Conservation (phyloP, 202 grass and related monocot species). For the Bolboschoenoplectus hybrid region DNA sequence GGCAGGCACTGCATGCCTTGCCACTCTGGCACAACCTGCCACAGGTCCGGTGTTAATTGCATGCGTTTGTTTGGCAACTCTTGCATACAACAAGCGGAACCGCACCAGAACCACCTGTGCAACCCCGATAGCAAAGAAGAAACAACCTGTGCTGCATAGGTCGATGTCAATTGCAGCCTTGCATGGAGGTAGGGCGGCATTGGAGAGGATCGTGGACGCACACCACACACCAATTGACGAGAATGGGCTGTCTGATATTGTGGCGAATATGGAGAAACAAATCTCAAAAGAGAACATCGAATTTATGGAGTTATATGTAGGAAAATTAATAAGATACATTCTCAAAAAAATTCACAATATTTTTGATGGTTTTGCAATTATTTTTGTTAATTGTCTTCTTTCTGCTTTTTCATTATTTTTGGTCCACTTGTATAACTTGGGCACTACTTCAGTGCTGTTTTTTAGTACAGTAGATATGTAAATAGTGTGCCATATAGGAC, state of each 20-base stretch:
- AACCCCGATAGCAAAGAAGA: neutral
- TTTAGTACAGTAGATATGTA: neutral
- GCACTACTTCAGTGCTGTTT: neutral
- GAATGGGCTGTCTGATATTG: neutral
- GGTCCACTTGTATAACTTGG: neutral
- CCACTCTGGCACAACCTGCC: neutral
- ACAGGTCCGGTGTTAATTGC: conserved; percentile 14
- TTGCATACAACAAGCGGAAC: conserved; percentile 27
- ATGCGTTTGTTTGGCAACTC: conserved; percentile 20
- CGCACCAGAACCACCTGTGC: no score
- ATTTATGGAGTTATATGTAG: conserved; percentile 13
- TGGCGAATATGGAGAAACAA: neutral
- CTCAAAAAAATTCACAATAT: neutral
- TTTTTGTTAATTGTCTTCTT: neutral
- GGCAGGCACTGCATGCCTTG: conserved; percentile 16
- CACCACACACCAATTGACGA: neutral
- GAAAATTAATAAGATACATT: conserved; percentile 20
- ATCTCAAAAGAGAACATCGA: neutral
- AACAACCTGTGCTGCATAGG: neutral
- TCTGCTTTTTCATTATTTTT: neutral
- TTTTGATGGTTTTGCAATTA: neutral
- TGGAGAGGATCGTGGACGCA: conserved; percentile 36
- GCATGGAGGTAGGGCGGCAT: conserved; percentile 14
- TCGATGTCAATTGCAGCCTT: conserved; percentile 33
- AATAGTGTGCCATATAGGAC: neutral